Base-by-base conservation (phyloP, 306 rosid species). In the Sicyos edulis region DNA sequence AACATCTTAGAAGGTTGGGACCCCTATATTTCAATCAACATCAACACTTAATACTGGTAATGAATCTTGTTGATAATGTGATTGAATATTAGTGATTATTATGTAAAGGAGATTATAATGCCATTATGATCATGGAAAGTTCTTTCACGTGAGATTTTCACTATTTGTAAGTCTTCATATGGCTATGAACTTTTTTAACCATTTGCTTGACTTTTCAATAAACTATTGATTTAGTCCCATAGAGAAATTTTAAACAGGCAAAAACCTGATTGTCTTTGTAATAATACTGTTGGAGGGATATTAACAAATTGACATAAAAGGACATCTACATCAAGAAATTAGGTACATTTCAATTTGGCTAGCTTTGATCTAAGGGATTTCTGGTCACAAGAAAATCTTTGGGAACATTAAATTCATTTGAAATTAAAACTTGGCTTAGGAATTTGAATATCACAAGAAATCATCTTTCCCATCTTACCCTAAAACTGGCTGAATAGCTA, bases 301-400 rank as follows among this genome's bases (percentile, higher is more conserved):
- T 64, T 8, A 64, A 64, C 70, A 4, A 64, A 9, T 42, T 40
- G 70, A 65, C 16, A 65, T 19, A 17, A 65, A 16, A 65, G 54
- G 19, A 42, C 32, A 65, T 65, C 70, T 64, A 42, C 70, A 65
- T 65, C 71, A 17, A 65, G 54, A 65, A 42, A 65, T 65, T 42
- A 63, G 70, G 53, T n/a, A n/a, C n/a, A n/a, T n/a, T n/a, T n/a
- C n/a, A n/a, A 0, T n/a, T n/a, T n/a, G n/a, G n/a, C n/a, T n/a
- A n/a, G n/a, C n/a, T n/a, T n/a, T n/a, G n/a, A n/a, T n/a, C n/a
- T n/a, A n/a, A n/a, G n/a, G n/a, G n/a, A n/a, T n/a, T n/a, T n/a
- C n/a, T n/a, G n/a, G n/a, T n/a, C n/a, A n/a, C n/a, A 34, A 34
- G 40, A 34, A 2, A 34, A 34, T 2, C 40, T 3, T 34, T 34